phyloP scores from a whole-genome alignment of 73 alveolate species.

The Paramecium primaurelia region DNA sequence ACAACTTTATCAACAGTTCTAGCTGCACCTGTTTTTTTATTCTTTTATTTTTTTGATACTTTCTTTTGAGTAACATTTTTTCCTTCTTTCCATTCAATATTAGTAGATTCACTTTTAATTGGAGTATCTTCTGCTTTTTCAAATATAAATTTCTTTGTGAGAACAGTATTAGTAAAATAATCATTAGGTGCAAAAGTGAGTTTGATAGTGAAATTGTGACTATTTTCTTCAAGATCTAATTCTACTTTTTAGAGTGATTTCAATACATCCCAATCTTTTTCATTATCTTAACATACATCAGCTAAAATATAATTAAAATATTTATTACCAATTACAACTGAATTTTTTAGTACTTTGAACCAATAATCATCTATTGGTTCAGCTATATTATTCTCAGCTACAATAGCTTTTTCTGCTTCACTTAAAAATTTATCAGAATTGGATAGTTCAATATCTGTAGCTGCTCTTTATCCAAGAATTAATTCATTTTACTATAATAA shows the following conservation, averaged over 20 bases:
- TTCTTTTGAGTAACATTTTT: conserved; percentile 87
- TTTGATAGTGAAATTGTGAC: conserved; percentile 75
- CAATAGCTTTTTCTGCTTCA: conserved; percentile 45
- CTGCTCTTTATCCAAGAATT: conserved; percentile 46
- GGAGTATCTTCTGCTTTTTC: conserved; percentile 77
- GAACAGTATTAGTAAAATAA: conserved; percentile 81
- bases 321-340: conserved; percentile 25
- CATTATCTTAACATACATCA: conserved; percentile 35
- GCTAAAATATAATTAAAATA: background rate
- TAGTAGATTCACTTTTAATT: conserved; percentile 85
- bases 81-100: conserved; percentile 93
- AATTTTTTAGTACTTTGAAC: conserved; percentile 54
- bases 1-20: conserved; percentile 78
- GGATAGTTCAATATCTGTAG: conserved; percentile 53
- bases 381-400: conserved; percentile 29
- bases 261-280: conserved; percentile 50
- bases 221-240: conserved; percentile 55
- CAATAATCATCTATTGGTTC: conserved; percentile 60
- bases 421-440: conserved; percentile 37
- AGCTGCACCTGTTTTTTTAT: conserved; percentile 84
- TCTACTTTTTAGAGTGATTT: conserved; percentile 34
- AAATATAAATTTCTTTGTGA: conserved; percentile 69
- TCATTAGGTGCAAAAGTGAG: conserved; percentile 90
- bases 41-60: conserved; percentile 90
- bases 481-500: conserved; percentile 13